Base-by-base conservation (phyloP, 495 filamentous ascomycete species). In the Massariosphaeria phaeospora region DNA sequence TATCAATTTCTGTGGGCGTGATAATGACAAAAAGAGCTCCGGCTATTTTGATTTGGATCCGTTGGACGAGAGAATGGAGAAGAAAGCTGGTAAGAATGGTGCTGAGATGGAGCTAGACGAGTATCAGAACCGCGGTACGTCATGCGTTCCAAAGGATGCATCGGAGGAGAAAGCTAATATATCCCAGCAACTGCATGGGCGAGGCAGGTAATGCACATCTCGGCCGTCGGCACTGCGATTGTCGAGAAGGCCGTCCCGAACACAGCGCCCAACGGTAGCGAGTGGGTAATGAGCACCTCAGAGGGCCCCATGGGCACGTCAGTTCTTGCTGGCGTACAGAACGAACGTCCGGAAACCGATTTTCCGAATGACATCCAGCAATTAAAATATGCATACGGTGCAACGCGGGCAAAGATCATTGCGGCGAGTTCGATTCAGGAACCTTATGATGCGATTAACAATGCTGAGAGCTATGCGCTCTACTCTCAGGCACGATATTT, bases 51-150 rank as follows among this genome's bases (percentile, higher is more conserved):
- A 55, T 21, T 9, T 55, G 31, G 36, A 44, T 27, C 27, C 21
- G 23, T 34, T 61, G 17, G 38, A 50, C 12, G 36, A 29, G 1
- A 30, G 4, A 9, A 47, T 61, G 21, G 39, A 40, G 12, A 52
- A 60, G 17, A 38, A 12, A 17, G 27, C 50, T 23, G 36, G 15
- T 8, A 41, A 54, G 4, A 21, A 29, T 3, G 36, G 30, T 2
- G 30, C 30, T 5, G 48, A 33, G 3, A 17, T 29, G n/a, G 50
- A 60, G 8, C 15, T 55, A 18, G 27, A 39, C 30, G 13, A 33
- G 25, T 61, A 61, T 24, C 56, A 61, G 20, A 61, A 61, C 46
- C 51, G 57, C 39, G 57, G 57, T 51, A 39, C 8, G 57, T n/a
- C 29, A 18, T 15, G 8, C 21, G 7, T 23, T 29, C 8, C 17